These are phyloP conservation scores for Aegilops speltoides DNA, from an alignment of 176 grass and related monocot genomes.

Conservation along the genomic window DNA sequence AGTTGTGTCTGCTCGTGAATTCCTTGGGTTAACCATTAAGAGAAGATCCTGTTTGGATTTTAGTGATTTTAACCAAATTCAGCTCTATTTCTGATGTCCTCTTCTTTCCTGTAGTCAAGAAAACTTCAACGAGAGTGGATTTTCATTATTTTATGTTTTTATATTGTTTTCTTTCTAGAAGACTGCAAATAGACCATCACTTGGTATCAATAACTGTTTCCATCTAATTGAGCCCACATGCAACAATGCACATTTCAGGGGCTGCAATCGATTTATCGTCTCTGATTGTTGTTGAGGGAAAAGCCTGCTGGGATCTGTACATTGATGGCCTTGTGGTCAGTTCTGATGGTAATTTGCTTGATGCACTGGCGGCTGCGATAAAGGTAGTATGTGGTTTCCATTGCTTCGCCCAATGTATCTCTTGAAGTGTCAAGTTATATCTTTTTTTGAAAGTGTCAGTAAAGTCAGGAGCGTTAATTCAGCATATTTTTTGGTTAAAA, in stretches of 20 bases:
- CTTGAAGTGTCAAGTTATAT: background rate
- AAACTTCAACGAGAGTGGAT: background rate
- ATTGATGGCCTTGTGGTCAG: conserved; percentile 85
- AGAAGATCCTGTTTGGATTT: background rate
- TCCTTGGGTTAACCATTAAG: background rate
- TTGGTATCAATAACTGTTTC: background rate
- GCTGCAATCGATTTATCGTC: conserved; percentile 89
- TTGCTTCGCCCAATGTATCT: conserved; percentile 7
- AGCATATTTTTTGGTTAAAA: conserved; percentile 1
- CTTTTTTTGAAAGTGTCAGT: conserved; percentile 2
- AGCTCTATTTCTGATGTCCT: background rate
- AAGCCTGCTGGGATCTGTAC: conserved; percentile 92
- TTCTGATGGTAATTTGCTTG: conserved; percentile 96
- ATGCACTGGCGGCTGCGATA: conserved; percentile 75
- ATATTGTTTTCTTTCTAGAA: conserved; percentile 22
- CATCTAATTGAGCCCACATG: conserved; percentile 17
- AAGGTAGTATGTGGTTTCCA: conserved; percentile 54
- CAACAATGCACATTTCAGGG: conserved; percentile 48
- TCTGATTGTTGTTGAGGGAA: conserved; percentile 78
- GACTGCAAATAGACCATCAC: background rate
- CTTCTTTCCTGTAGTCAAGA: conserved; percentile 6
- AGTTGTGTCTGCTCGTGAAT: background rate
- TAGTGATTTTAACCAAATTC: background rate
- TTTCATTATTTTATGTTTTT: background rate
- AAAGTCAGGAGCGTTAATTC: background rate